Conservation (phyloP, 805 yeast genomes). For the Helenozyma rhizophorensis region DNA sequence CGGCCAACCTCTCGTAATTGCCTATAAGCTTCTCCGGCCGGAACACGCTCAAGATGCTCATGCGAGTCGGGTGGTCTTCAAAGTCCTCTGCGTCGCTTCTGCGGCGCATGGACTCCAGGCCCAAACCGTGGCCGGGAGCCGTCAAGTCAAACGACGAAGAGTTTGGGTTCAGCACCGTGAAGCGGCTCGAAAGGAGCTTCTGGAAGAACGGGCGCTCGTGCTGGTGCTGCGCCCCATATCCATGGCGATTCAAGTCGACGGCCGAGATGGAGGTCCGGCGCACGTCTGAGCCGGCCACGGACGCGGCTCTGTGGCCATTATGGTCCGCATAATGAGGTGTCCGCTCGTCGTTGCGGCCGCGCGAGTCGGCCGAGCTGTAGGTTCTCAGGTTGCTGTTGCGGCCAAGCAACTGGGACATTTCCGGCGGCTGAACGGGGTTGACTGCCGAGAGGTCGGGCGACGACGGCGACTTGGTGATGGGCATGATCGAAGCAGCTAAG, state of each 20-base stretch:
- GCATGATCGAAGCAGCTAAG: too few relatives aligned
- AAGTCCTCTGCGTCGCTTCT: conserved; percentile 7
- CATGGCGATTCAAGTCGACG: conserved; percentile 10
- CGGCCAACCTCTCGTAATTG: conserved; percentile 22
- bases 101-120: too few relatives aligned
- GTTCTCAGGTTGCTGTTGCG: neutral
- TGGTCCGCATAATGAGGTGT: too few relatives aligned
- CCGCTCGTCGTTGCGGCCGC: too few relatives aligned
- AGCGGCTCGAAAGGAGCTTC: conserved; percentile 23
- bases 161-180: conserved; percentile 29
- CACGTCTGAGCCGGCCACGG: neutral
- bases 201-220: conserved; percentile 23
- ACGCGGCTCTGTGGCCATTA: too few relatives aligned
- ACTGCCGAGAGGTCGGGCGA: neutral
- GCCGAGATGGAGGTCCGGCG: conserved; percentile 15
- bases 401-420: conserved; percentile 5
- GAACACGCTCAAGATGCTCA: conserved; percentile 18
- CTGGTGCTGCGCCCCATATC: neutral
- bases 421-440: neutral
- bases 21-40: conserved; percentile 37
- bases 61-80: conserved; percentile 22
- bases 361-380: too few relatives aligned
- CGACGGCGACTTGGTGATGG: neutral
- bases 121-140: neutral
- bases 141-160: conserved; percentile 6